Base-by-base conservation (phyloP, 2,329 filamentous ascomycete species). In the Didymella arachidicola region DNA sequence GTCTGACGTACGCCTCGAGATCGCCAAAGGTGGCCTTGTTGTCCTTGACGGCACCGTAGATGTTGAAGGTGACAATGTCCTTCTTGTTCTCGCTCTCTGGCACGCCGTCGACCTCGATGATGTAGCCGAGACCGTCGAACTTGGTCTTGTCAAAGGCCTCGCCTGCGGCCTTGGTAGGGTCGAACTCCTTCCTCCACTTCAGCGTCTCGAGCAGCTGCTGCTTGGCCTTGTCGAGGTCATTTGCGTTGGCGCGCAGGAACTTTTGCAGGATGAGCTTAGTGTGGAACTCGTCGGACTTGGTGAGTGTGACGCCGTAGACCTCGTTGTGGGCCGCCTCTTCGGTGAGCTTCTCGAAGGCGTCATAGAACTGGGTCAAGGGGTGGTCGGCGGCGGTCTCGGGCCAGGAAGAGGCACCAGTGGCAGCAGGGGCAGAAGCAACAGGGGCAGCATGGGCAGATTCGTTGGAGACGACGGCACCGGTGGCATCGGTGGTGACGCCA, bases 191-290 rank as follows among this genome's bases (percentile, higher is more conserved):
- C 60, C 94, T 87, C 92, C 93, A 97, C 66, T 89, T 84, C 41
- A 97, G 83, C 1, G 93, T 93, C 70, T 89, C 87, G 58, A 81
- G 82, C 43, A 98, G 86, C 80, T 97, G 93, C 54, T 89, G 86
- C 73, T 89, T 87, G 16, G 93, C 91, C 73, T 88, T 88, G 52
- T 82, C 81, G 7, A 92, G 75, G 71, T 96, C 88, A 61, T 89
- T 88, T 61, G 88, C 87, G 76, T 97, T 97, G 74, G 93, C 94
- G 67, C 93, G 91, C 55, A 98, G 86, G 80, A 93, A 97, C 81
- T 97, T 98, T 75, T 96, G 92, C 47, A 97, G 83, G 50, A 97
- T 86, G 68, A 97, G 88, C 73, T 90, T 89, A 46, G 90, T 93
- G 53, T 91, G 91, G 51, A 93, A 83, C 69, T 92, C 83, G 41